Base-by-base conservation (phyloP, 805 yeast genomes). In the Kodamaea hsintzibuensis region DNA sequence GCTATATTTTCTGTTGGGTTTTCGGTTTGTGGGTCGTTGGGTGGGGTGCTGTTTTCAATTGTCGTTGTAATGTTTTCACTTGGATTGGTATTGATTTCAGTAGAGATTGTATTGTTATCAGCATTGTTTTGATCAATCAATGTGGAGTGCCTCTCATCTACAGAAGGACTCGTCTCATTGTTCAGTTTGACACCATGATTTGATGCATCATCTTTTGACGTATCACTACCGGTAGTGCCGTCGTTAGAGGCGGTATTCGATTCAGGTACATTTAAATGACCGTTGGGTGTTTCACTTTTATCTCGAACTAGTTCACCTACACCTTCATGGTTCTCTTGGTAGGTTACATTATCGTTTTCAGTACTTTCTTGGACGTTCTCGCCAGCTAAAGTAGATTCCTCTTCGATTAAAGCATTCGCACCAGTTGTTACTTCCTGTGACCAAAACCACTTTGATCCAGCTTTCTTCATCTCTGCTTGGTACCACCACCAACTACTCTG, bases 391-490 rank as follows among this genome's bases (percentile, higher is more conserved):
- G n/a, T 13, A 39, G 14, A n/a, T 18, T 39, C 42, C 8, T 12
- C 25, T 2, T 40, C 25, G n/a, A 40, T 22, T 17, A 40, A 17
- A 10, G 44, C 25, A 40, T 25, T 14, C 10, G 9, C 35, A 25
- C 8, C 35, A 5, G 35, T 30, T 5, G 35, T 30, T 12, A 5
- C 47, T 18, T 44, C 47, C 22, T 27, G 35, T 2, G 47, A 30
- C 47, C 38, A 44, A 44, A 30, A 30, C 47, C 38, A 44, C 37
- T 19, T 44, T 44, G 47, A 2, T 13, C 37, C 47, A 22, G 17
- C 22, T 44, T 44, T 44, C 33, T 9, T 42, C 14, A 14, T 9
- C 14, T 38, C 44, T 16, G 44, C n/a, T 17, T 40, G 44, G n/a
- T 17, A 17, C 44, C 44, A 40, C 44, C 44, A 40, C 44, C 44